Base-by-base conservation (phyloP, 192 early-diverging fungal genomes). In the Entophlyctis luteolus region DNA sequence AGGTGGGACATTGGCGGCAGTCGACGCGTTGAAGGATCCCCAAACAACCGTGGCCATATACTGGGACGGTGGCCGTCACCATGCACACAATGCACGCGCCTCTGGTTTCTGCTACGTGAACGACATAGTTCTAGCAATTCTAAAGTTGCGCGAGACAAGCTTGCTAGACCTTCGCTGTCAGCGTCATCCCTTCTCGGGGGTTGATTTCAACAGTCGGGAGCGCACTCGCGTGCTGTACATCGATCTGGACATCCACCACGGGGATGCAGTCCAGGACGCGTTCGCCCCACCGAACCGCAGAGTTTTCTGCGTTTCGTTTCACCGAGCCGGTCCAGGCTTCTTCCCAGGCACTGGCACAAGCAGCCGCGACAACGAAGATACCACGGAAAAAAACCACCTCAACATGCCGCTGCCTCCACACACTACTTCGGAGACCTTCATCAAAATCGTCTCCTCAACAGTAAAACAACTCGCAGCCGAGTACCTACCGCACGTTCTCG, bases 41-140 rank as follows among this genome's bases (percentile, higher is more conserved):
- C n/a, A n/a, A n/a, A n/a, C n/a, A n/a, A n/a, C n/a, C n/a, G n/a
- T n/a, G n/a, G n/a, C n/a, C n/a, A n/a, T 72, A 8, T 78, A 93
- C 68, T 96, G 92, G 92, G 89, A 92, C 48, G 93, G 92, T 57
- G 94, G 94, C 20, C 76, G 93, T 38, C 74, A 76, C 32, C 67
- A 76, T 31, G 49, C 91, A 86, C 32, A 90, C 88, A 71, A 92
- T 89, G 63, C 87, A 80, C 45, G 87, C 88, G 93, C 93, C n/a
- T 88, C 87, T 20, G 95, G 93, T 0, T 97, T 96, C 70, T 97
- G 95, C 76, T 97, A 90, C 69, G 91, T 95, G 38, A 96, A 95
- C 75, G 93, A 97, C 59, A 94, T 96, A 76, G 93, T 96, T 0
- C 65, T 96, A 42, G 89, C 86, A 6, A 87, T 92, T 20, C 62